phyloP scores from a whole-genome alignment of 179 eudicot genomes.

The Beta corolliflora region DNA sequence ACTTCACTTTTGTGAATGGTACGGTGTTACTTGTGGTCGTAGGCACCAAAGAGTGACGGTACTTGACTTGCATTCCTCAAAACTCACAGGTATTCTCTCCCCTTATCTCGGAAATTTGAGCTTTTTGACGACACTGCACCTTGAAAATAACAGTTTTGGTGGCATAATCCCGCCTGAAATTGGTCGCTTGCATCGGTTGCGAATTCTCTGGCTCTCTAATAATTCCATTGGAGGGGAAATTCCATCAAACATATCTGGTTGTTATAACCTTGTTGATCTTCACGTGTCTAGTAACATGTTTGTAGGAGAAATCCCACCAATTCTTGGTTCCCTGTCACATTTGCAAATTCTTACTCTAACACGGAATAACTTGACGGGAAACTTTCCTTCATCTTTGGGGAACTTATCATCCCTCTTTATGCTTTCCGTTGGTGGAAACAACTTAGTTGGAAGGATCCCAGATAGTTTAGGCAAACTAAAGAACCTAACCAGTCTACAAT shows the following conservation, averaged over 20 bases:
- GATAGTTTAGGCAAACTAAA: conserved; percentile 18
- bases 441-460: conserved; percentile 19
- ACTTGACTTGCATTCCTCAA: background rate
- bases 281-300: conserved; percentile 42
- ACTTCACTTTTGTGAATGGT: conserved; percentile 14
- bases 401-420: conserved; percentile 14
- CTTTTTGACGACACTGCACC: conserved; percentile 7
- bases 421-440: background rate
- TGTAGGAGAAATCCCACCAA: conserved; percentile 12
- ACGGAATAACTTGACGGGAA: conserved; percentile 9
- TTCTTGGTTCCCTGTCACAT: conserved; percentile 8
- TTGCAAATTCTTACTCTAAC: background rate
- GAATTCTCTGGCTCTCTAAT: background rate
- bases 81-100: conserved; percentile 17
- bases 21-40: conserved; percentile 23
- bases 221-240: conserved; percentile 29
- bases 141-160: conserved; percentile 11
- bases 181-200: conserved; percentile 22
- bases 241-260: conserved; percentile 23
- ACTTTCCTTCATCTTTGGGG: conserved; percentile 25
- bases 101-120: conserved; percentile 25
- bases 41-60: conserved; percentile 10
- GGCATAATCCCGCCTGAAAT: conserved; percentile 27
- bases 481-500: background rate
- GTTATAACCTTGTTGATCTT: conserved; percentile 7